Evolutionary conservation across 345 rosid genomes (phyloP), one percentile per base, ranked within the genome.

Genomic region (Turnera subulata): DNA sequence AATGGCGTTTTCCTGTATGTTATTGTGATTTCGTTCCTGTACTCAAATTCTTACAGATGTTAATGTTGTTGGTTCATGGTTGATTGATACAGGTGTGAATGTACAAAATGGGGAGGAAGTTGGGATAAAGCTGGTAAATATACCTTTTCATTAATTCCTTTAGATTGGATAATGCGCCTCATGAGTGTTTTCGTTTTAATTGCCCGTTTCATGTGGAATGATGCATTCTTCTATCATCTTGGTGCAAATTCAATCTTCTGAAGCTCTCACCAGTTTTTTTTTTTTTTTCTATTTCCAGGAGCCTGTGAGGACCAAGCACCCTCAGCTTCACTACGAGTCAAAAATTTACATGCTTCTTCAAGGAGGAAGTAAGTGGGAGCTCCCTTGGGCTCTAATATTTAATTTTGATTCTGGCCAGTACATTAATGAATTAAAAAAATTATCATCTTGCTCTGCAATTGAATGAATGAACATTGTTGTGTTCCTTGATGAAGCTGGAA

Each of bases 291-390:
- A 58, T 33, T 29, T 51, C 39, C 14, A 65, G 70, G 70, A 65
- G 51, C 63, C 70, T 51, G 64, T 55, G 22, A 65, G 47, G 46
- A 58, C 59, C 18, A 65, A 51, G 70, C 70, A 65, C 26, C 70
- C 70, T 51, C 70, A 58, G 29, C 70, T 65, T 43, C 70, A 65
- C 47, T 65, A 65, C 22, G 70, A 65, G 50, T 65, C 70, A 32
- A 65, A 65, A 53, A 58, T 65, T 43, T 65, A 65, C 53, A 58
- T 44, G 64, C 63, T 65, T 44, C 63, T 65, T 43, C 70, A 65
- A 58, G 70, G 70, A 58, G 70, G 70, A 58, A 65, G 70, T 65
- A 58, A 58, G 64, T 44, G 35, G 23, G 32, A 17, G 24, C 24
- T 25, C 20, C 29, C 7, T 20, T 65, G 21, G 17, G 11, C 42